Evolutionary conservation across 1,284 basidiomycete genomes (phyloP), one percentile per base, ranked within the genome.

Genomic region (Ceratobasidium papillatum): DNA sequence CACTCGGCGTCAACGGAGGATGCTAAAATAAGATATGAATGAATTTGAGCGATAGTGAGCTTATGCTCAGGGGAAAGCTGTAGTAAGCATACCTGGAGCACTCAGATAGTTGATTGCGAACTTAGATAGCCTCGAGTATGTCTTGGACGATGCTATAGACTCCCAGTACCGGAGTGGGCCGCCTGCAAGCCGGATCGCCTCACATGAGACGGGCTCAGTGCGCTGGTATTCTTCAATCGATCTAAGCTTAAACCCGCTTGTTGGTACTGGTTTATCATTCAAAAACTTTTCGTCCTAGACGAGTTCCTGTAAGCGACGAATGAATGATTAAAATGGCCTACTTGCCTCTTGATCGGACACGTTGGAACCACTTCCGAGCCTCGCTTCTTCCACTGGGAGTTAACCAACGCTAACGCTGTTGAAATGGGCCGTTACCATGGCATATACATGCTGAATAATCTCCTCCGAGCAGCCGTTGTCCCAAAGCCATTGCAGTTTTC

Each of bases 1-100:
- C 66, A 52, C 27, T 58, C 66, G 1, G 41, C 52, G 32, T 69
- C 66, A 43, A 58, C 66, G 8, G 66, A 69, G 5, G 52, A 56
- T 14, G 66, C 66, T 69, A n/a, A 30, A n/a, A 11, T 43, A 43
- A 49, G 22, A 19, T 41, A 36, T 25, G 17, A 7, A 41, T 61
- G 1, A 61, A 19, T 14, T 34, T 32, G 9, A 5, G 27, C 9
- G 9, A 30, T 17, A 34, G 54, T 19, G 27, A 12, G 3, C 1
- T 14, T 30, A 32, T 32, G 32, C 12, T 17, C 8, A 19, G 14
- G n/a, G n/a, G n/a, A n/a, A n/a, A n/a, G n/a, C n/a, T n/a, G n/a
- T n/a, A 34, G 22, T n/a, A 32, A 32, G 19, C 62, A 47, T 64
- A 69, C 66, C 34, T 43, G 66, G 66, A 3, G 52, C 66, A 32